Evolutionary conservation across 371 early-diverging fungal genomes (phyloP), one percentile per base, ranked within the genome.

Genomic region (Mucor circinelloides): DNA sequence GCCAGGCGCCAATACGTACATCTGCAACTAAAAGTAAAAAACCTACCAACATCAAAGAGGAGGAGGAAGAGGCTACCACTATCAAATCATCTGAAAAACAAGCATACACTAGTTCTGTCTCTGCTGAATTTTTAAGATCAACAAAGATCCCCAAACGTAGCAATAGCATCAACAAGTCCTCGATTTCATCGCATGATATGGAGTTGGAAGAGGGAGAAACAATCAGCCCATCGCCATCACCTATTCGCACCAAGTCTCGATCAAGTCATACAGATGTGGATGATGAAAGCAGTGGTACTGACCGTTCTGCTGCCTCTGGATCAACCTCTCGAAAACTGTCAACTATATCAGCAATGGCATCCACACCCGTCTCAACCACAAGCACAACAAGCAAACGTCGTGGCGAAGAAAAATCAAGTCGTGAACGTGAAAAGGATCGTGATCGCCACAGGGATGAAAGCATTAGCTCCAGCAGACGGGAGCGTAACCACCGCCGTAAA

Each of bases 201-300:
- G 73, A 73, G 55, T 28, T 73, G 6, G 73, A 73, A 15, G 73
- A 73, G 55, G 73, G 73, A 0, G 73, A 73, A 48, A 73, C 69
- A 1, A 60, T 73, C 31, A 73, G 69, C 13, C 69, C 73, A 3
- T 68, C 73, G 0, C 73, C 73, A n/a, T 73, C 73, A 10, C 73
- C 69, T n/a, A 50, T 31, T 1, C 52, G 58, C 13, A 13, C 58
- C 3, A 58, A 36, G 13, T 21, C 58, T 40, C 52, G 27, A 7
- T 15, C 52, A 23, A 52, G 52, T 52, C 23, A 23, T 52, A 15
- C 27, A 15, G 27, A 25, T 12, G 25, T 25, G 23, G 52, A 13
- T 27, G 52, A 52, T 52, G 52, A 52, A 52, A 12, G 27, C 52
- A 52, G 52, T 15, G 23, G 23, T 4, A 52, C 7, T 6, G 44